Conservation (phyloP, 2,329 filamentous ascomycete genomes). For the Colletotrichum sp. region DNA sequence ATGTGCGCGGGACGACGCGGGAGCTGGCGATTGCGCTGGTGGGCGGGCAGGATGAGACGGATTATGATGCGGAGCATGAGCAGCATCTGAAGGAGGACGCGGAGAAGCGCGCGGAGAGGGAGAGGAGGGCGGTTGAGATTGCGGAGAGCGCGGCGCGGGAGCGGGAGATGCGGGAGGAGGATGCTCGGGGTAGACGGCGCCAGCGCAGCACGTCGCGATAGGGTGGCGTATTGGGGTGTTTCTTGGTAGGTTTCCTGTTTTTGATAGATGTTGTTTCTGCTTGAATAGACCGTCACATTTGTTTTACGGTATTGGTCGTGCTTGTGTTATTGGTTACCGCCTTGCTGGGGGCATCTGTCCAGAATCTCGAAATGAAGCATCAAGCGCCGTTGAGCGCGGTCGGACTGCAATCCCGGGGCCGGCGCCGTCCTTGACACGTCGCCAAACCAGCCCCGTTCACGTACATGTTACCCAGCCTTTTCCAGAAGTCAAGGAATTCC, state of each 20-base stretch:
- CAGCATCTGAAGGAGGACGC: not conserved
- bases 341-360: not conserved
- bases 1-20: not conserved
- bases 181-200: not conserved
- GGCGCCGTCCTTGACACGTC: no score
- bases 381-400: not conserved
- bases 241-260: not conserved
- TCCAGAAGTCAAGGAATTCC: no score
- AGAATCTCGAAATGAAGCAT: not conserved
- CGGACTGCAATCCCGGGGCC: no score
- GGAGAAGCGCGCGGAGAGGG: not conserved
- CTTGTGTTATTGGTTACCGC: not conserved
- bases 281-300: not conserved
- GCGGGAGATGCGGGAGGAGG: not conserved
- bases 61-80: not conserved
- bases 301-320: accelerated
- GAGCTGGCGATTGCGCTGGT: slow-evolving; percentile 12
- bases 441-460: no score
- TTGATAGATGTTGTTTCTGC: not conserved
- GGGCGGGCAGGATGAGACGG: not conserved
- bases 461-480: not conserved
- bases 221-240: not conserved
- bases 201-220: not conserved
- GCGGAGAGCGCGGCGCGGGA: not conserved
- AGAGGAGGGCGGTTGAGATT: not conserved